Conservation (phyloP, 2,329 filamentous ascomycete genomes). For the Leptographium radiaticola region DNA sequence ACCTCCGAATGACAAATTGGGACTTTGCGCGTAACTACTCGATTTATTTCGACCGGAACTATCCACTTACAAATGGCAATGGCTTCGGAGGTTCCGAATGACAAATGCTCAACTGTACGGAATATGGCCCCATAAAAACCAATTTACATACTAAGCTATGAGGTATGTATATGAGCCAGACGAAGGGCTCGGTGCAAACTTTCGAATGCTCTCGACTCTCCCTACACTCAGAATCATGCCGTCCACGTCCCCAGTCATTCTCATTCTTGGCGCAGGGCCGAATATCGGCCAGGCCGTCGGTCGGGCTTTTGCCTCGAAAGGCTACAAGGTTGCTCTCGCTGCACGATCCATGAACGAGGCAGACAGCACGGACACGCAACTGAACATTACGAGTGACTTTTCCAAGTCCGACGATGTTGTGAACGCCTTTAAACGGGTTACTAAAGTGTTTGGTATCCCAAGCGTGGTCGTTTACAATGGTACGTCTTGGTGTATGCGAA, state of each 20-base stretch:
- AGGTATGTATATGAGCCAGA: no score
- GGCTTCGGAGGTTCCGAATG: no score
- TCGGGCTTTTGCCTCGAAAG: slow-evolving; percentile 23
- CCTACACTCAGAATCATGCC: slow-evolving; percentile 3
- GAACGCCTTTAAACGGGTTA: slow-evolving; percentile 23
- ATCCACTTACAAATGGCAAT: no score
- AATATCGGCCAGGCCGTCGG: slow-evolving; percentile 25
- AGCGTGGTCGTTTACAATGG: slow-evolving; percentile 31
- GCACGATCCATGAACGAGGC: slow-evolving; percentile 20
- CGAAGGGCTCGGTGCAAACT: no score
- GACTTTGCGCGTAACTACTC: no score
- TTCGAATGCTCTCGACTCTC: no score
- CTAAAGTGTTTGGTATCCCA: slow-evolving; percentile 21
- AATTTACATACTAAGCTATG: no score
- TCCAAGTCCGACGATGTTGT: slow-evolving; percentile 20
- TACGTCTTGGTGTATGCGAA: slow-evolving; percentile 6
- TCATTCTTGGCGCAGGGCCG: slow-evolving; percentile 30
- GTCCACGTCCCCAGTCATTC: slow-evolving; percentile 14
- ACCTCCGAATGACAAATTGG: no score
- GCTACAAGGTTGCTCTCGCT: slow-evolving; percentile 28
- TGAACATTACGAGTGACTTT: slow-evolving; percentile 24
- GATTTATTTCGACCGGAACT: no score
- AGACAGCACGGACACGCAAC: slow-evolving; percentile 15
- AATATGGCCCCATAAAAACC: no score
- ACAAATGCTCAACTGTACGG: no score